Percentiles rank a stretch among this genome's conserved stretches.
Evolutionary conservation across 352 stramenopile species (phyloP).

Genomic region (Achlya hypogyna): DNA sequence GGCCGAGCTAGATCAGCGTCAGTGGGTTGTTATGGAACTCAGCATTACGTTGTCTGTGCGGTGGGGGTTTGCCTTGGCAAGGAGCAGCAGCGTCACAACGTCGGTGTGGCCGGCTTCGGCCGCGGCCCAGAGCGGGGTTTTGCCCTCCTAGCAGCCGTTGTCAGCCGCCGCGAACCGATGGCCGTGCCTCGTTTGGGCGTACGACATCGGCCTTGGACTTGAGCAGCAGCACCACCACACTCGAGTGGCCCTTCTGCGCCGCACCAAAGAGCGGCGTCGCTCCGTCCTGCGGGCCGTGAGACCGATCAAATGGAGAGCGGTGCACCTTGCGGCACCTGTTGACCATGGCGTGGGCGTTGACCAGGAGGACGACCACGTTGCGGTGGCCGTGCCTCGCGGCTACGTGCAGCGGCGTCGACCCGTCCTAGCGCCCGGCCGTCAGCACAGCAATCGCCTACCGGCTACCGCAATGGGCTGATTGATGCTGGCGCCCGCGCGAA

Average conservation of each 20-base stretch:
- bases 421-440: neutral
- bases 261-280: neutral
- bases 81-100: neutral
- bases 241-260: neutral
- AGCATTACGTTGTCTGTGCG: neutral
- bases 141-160: neutral
- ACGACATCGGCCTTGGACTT: neutral
- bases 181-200: neutral
- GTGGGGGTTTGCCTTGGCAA: neutral
- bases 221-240: neutral
- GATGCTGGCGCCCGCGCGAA: neutral
- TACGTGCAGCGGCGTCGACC: neutral
- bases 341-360: neutral
- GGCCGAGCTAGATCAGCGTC: neutral
- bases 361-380: neutral
- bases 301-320: neutral
- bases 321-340: neutral
- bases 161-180: neutral
- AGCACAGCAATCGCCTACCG: neutral
- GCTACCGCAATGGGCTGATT: neutral
- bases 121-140: neutral
- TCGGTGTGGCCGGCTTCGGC: neutral
- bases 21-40: neutral
- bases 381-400: neutral
- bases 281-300: neutral